These are phyloP conservation scores for Backusella morwellensis DNA, from an alignment of 192 early-diverging fungal genomes.

Conservation along the genomic window DNA sequence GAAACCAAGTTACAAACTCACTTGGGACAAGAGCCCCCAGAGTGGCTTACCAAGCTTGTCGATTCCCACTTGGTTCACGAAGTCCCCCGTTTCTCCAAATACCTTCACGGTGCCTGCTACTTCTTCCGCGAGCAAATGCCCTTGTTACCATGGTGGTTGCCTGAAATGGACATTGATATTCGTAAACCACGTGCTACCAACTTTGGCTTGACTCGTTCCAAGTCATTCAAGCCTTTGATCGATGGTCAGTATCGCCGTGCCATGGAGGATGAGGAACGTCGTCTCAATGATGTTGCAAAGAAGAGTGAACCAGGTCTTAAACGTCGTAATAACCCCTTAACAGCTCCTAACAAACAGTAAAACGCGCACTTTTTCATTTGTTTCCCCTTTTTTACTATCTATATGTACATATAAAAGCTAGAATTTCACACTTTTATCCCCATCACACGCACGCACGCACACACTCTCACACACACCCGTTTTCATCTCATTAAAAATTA, in stretches of 20 bases:
- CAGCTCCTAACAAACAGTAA: neutral
- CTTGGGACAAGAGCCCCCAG: slow-evolving; percentile 59
- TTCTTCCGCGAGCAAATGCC: slow-evolving; percentile 45
- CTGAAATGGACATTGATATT: slow-evolving; percentile 53
- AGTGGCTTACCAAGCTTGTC: slow-evolving; percentile 30
- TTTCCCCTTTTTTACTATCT: neutral
- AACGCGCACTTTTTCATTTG: neutral
- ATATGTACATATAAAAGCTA: neutral
- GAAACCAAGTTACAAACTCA: slow-evolving; percentile 36
- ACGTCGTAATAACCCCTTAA: slow-evolving; percentile 7
- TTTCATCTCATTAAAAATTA: neutral
- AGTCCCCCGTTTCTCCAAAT: slow-evolving; percentile 51
- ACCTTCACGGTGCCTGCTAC: slow-evolving; percentile 45
- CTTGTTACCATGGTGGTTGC: slow-evolving; percentile 50
- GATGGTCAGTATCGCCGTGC: slow-evolving; percentile 35
- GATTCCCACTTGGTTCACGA: slow-evolving; percentile 48
- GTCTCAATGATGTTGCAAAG: slow-evolving; percentile 45
- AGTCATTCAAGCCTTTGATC: slow-evolving; percentile 36
- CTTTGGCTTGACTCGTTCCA: slow-evolving; percentile 36
- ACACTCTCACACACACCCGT: neutral
- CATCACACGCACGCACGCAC: neutral
- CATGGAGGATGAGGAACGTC: slow-evolving; percentile 26
- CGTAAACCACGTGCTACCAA: slow-evolving; percentile 42
- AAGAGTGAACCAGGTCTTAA: slow-evolving; percentile 1
- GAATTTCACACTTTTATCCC: neutral